Base-by-base conservation (phyloP, 2,329 filamentous ascomycete genomes). In the Exserohilum rostratum region DNA sequence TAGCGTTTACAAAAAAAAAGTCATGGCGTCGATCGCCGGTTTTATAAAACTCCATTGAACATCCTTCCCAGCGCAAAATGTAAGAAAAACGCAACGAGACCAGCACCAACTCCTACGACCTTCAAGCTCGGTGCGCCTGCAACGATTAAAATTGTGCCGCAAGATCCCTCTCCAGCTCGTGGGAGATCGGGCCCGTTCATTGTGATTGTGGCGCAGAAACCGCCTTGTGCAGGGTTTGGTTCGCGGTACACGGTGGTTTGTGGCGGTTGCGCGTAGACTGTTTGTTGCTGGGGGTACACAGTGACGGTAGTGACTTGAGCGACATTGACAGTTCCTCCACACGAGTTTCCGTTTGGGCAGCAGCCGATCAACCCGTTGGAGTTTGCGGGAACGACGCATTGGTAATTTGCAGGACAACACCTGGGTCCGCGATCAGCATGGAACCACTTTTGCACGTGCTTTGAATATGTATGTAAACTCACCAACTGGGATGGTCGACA, bases 401-500 rank as follows among this genome's bases (percentile, higher is more conserved):
- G 67, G 54, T 73, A 74, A 22, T 62, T 63, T 42, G 60, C 62
- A 10, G 74, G 71, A 51, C 74, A 77, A 57, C 74, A 77, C 73
- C 74, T 76, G 27, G 17, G 4, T 25, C 7, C n/a, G 22, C 39
- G 40, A 39, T 54, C 22, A 54, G 40, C 40, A 50, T 3, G 17
- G 20, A 20, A 30, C 18, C 15, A 18, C 33, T 38, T n/a, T 17
- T 35, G 6, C 33, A 6, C 37, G 15, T 40, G 12, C 30, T 7
- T 2, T 2, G 22, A 25, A 5, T 4, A 25, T 25, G 22, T 4
- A 25, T 25, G 15, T 15, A 5, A 38, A 53, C 75, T 58, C 61
- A 80, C 79, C 77, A 81, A 48, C 76, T 74, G 6, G 76, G 70
- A 38, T 77, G 69, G 30, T 72, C 65, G 43, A 80, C 77, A 27